Evolutionary conservation across 805 yeast species (phyloP).

Genomic region (Myxozyma neotropica): DNA sequence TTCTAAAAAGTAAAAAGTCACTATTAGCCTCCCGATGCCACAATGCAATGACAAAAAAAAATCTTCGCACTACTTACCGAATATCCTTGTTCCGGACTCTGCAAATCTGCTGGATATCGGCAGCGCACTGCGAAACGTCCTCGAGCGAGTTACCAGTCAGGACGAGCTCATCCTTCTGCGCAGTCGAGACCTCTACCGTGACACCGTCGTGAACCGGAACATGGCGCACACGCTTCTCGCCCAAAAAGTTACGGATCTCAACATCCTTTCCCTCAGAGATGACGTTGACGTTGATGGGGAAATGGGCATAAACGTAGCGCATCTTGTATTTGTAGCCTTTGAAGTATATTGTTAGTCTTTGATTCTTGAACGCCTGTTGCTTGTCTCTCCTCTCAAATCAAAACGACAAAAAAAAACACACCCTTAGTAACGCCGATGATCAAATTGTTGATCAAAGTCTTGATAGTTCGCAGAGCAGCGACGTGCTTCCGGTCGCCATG

Average conservation of each 20-base stretch:
- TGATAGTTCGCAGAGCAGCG: conserved; percentile 98
- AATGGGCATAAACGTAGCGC: conserved; percentile 99
- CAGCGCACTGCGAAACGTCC: conserved; percentile 97
- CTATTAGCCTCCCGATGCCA: no score
- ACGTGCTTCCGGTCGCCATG: conserved; percentile 99
- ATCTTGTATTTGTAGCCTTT: conserved; percentile 87
- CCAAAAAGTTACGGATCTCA: conserved; percentile 99
- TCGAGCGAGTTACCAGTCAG: conserved; percentile 95
- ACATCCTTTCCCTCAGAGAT: conserved; percentile 75
- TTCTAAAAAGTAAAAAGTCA: no score
- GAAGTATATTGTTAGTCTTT: neutral
- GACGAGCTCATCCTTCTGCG: conserved; percentile 92
- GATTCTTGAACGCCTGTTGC: no score
- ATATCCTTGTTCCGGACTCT: conserved; percentile 99
- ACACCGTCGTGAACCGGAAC: conserved; percentile 90
- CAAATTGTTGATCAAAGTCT: conserved; percentile 90
- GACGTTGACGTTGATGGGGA: conserved; percentile 98
- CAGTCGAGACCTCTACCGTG: conserved; percentile 73
- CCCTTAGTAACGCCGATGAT: conserved; percentile 99
- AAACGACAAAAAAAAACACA: no score
- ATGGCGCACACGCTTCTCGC: conserved; percentile 96
- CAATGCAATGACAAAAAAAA: neutral
- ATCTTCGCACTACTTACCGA: conserved; percentile 52
- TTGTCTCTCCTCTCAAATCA: no score
- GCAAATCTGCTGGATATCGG: conserved; percentile 97